phyloP scores from a whole-genome alignment of 1,139 yeast genomes.

The Suzukiozyma palmioleophila region DNA sequence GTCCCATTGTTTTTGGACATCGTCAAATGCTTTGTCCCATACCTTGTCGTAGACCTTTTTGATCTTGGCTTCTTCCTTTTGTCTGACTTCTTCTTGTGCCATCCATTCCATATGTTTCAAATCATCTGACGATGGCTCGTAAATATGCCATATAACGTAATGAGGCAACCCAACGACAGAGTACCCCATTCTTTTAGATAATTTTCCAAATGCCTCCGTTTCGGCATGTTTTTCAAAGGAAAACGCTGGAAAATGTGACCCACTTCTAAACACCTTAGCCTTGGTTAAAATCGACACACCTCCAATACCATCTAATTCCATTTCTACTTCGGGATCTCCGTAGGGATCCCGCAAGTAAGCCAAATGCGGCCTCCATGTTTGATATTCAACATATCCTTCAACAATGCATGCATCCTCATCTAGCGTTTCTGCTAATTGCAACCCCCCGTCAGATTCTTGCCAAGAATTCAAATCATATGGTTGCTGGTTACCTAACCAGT shows the following conservation, averaged over 20 bases:
- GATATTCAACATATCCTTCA: slow-evolving; percentile 88
- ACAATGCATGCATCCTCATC: slow-evolving; percentile 89
- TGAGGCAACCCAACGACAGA: slow-evolving; percentile 83
- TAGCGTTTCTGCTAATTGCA: slow-evolving; percentile 68
- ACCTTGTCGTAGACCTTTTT: slow-evolving; percentile 68
- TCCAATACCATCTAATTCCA: slow-evolving; percentile 89
- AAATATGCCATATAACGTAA: slow-evolving; percentile 89
- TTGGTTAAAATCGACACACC: slow-evolving; percentile 82
- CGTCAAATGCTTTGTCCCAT: slow-evolving; percentile 75
- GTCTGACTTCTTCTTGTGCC: slow-evolving; percentile 85
- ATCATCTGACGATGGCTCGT: slow-evolving; percentile 84
- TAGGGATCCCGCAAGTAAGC: slow-evolving; percentile 83
- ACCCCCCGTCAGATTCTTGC: slow-evolving; percentile 84
- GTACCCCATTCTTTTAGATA: slow-evolving; percentile 77
- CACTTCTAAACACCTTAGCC: slow-evolving; percentile 74
- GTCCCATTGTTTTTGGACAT: slow-evolving; percentile 65
- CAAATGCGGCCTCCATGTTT: slow-evolving; percentile 89
- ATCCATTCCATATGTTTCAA: slow-evolving; percentile 94
- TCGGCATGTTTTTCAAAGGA: slow-evolving; percentile 90
- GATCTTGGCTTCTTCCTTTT: slow-evolving; percentile 60
- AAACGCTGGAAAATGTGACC: slow-evolving; percentile 87
- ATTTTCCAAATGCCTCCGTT: slow-evolving; percentile 88
- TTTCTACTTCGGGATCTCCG: slow-evolving; percentile 81
- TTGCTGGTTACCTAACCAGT: slow-evolving; percentile 84
- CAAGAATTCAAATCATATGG: slow-evolving; percentile 89